Percentiles rank a stretch among this genome's conserved stretches.
These are phyloP conservation scores for Colletotrichum gloeosporioides DNA, from an alignment of 2,329 filamentous ascomycete species.

Conservation along the genomic window DNA sequence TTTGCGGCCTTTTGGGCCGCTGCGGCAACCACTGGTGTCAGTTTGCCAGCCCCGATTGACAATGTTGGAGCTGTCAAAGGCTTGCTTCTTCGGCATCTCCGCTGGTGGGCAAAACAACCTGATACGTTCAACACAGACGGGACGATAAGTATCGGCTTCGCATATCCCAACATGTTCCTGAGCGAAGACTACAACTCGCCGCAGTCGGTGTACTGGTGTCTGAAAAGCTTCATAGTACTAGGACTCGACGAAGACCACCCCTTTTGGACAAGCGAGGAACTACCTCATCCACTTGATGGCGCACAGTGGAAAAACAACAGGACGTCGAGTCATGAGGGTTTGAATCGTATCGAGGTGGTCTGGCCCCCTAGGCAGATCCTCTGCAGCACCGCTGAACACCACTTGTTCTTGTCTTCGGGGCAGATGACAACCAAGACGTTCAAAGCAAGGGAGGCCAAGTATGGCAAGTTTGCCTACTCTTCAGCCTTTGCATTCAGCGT, in stretches of 20 bases:
- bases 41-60: conserved; percentile 36
- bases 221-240: conserved; percentile 48
- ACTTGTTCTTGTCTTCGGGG: conserved; percentile 41
- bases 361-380: conserved; percentile 44
- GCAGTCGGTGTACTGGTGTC: conserved; percentile 53
- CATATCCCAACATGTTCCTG: conserved; percentile 48
- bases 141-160: conserved; percentile 43
- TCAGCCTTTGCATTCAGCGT: conserved; percentile 42
- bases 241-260: conserved; percentile 33
- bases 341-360: neutral
- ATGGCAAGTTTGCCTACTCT: conserved; percentile 43
- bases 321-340: neutral
- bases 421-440: conserved; percentile 37
- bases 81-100: conserved; percentile 45
- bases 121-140: conserved; percentile 49
- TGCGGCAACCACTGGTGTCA: conserved; percentile 38
- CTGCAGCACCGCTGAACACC: conserved; percentile 37
- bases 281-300: conserved; percentile 31
- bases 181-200: conserved; percentile 56
- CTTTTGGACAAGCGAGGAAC: conserved; percentile 47
- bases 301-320: neutral
- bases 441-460: conserved; percentile 41
- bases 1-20: conserved; percentile 48
- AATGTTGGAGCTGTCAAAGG: conserved; percentile 41
- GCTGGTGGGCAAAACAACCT: conserved; percentile 42